A percentile compares a stretch with the other conserved stretches of the same genome.
These are phyloP conservation scores for Neofusicoccum ribis DNA, from an alignment of 2,329 filamentous ascomycete species.

Conservation along the genomic window DNA sequence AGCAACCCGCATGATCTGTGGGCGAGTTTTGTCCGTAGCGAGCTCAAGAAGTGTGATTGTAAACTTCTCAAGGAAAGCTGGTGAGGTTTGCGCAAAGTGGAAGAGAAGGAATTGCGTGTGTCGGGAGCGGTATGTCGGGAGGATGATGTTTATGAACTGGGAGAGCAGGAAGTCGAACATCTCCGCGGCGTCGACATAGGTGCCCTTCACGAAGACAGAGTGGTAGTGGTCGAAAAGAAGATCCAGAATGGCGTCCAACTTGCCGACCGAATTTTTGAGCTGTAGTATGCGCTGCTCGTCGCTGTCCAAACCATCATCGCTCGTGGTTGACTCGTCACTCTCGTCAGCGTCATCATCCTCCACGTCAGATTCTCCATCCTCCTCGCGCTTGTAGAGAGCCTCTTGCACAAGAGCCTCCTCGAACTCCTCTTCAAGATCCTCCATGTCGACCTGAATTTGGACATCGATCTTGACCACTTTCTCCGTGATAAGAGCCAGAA, in stretches of 20 bases:
- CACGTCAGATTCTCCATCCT: slow-evolving; percentile 50
- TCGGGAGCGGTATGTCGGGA: slow-evolving; percentile 87
- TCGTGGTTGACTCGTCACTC: slow-evolving; percentile 71
- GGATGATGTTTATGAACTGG: slow-evolving; percentile 83
- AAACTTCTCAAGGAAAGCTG: slow-evolving; percentile 77
- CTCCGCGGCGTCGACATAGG: slow-evolving; percentile 64
- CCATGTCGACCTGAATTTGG: slow-evolving; percentile 89
- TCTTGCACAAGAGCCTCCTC: slow-evolving; percentile 70
- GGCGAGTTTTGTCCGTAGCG: slow-evolving; percentile 64
- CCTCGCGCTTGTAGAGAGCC: slow-evolving; percentile 33
- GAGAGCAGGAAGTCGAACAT: slow-evolving; percentile 77
- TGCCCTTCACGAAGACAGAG: slow-evolving; percentile 68
- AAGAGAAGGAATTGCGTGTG: slow-evolving; percentile 96
- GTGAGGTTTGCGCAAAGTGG: slow-evolving; percentile 85
- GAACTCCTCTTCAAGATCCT: slow-evolving; percentile 87
- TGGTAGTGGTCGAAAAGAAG: slow-evolving; percentile 83
- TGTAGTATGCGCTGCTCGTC: slow-evolving; percentile 64
- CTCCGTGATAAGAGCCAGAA: slow-evolving; percentile 80
- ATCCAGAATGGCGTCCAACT: slow-evolving; percentile 88
- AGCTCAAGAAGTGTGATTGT: slow-evolving; percentile 74
- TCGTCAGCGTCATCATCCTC: slow-evolving; percentile 51
- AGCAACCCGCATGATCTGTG: slow-evolving; percentile 74
- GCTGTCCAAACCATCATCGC: slow-evolving; percentile 61
- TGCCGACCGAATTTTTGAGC: slow-evolving; percentile 79
- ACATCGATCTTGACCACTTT: slow-evolving; percentile 92